phyloP scores from a whole-genome alignment of 2,329 filamentous ascomycete species.

The Lachnellula cervina region DNA sequence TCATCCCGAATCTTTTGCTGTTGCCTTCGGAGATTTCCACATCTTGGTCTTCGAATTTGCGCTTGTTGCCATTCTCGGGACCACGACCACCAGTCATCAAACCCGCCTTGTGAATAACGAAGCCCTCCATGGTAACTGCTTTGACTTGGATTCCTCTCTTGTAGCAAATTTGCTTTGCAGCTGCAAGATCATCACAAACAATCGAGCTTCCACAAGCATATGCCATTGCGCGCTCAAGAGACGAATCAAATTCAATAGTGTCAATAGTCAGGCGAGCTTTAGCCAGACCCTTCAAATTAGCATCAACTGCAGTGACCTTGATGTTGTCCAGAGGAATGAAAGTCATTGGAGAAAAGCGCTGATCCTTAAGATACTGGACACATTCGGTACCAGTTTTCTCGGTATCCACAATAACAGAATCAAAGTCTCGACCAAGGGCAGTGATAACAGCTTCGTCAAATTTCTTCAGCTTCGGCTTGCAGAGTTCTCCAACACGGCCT shows the following conservation, averaged over 20 bases:
- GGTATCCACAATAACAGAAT: slow-evolving; percentile 90
- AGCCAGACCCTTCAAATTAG: slow-evolving; percentile 82
- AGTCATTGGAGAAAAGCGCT: slow-evolving; percentile 79
- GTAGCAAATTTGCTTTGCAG: slow-evolving; percentile 88
- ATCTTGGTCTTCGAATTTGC: slow-evolving; percentile 85
- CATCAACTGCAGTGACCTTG: slow-evolving; percentile 86
- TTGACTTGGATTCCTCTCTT: slow-evolving; percentile 80
- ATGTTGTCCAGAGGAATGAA: slow-evolving; percentile 98
- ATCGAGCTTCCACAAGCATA: slow-evolving; percentile 94
- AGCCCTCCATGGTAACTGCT: slow-evolving; percentile 91
- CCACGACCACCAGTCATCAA: slow-evolving; percentile 94
- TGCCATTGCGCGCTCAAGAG: slow-evolving; percentile 84
- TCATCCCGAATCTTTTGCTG: slow-evolving; percentile 73
- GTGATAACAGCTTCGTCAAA: slow-evolving; percentile 90
- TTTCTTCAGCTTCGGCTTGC: slow-evolving; percentile 95
- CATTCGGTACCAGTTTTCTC: slow-evolving; percentile 93
- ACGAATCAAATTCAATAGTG: slow-evolving; percentile 87
- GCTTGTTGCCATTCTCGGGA: slow-evolving; percentile 66
- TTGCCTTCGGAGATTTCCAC: slow-evolving; percentile 78
- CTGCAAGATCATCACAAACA: slow-evolving; percentile 81
- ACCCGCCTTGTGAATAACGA: slow-evolving; percentile 92
- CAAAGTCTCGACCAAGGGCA: slow-evolving; percentile 87
- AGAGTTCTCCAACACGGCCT: slow-evolving; percentile 84
- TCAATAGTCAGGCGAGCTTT: slow-evolving; percentile 89
- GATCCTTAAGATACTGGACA: slow-evolving; percentile 88